Conservation (phyloP, 768 basidiomycete genomes). For the Candolleomyces efflorescens region DNA sequence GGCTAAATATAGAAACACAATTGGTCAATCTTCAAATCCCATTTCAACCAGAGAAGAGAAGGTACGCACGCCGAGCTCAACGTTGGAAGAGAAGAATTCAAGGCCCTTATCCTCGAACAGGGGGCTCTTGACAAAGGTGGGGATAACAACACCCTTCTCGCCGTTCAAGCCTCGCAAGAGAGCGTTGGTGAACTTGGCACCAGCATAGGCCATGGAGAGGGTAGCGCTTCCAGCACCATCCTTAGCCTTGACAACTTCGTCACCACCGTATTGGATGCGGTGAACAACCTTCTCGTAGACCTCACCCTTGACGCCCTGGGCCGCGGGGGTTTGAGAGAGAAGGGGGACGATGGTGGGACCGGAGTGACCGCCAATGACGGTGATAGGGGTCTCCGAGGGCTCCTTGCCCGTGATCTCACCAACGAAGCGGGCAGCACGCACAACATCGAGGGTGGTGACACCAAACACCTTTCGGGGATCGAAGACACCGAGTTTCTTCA, state of each 20-base stretch:
- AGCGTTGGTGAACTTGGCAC: slow-evolving; percentile 83
- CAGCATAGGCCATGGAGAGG: slow-evolving; percentile 93
- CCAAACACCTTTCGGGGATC: slow-evolving; percentile 89
- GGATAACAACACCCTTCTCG: slow-evolving; percentile 81
- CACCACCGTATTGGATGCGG: slow-evolving; percentile 96
- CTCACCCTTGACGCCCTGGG: slow-evolving; percentile 73
- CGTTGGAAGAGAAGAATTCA: slow-evolving; percentile 91
- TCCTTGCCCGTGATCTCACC: slow-evolving; percentile 60
- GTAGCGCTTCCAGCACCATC: slow-evolving; percentile 93
- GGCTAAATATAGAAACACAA: slow-evolving; percentile 40
- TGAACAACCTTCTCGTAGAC: slow-evolving; percentile 74
- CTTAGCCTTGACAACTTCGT: slow-evolving; percentile 98
- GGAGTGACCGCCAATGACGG: slow-evolving; percentile 94
- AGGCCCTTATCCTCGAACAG: slow-evolving; percentile 83
- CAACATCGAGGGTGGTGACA: slow-evolving; percentile 97
- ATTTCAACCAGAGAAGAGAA: slow-evolving; percentile 2
- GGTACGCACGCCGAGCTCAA: slow-evolving; percentile 85
- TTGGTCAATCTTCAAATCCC: slow-evolving; percentile 10
- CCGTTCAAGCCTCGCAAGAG: slow-evolving; percentile 84
- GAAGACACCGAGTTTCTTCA: slow-evolving; percentile 90
- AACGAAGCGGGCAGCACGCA: slow-evolving; percentile 92
- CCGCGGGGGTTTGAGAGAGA: slow-evolving; percentile 74
- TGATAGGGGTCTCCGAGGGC: slow-evolving; percentile 65
- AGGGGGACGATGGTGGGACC: slow-evolving; percentile 98
- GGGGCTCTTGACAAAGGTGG: slow-evolving; percentile 87